These are phyloP conservation scores for Saturnispora zaruensis DNA, from an alignment of 805 yeast species.

Conservation along the genomic window DNA sequence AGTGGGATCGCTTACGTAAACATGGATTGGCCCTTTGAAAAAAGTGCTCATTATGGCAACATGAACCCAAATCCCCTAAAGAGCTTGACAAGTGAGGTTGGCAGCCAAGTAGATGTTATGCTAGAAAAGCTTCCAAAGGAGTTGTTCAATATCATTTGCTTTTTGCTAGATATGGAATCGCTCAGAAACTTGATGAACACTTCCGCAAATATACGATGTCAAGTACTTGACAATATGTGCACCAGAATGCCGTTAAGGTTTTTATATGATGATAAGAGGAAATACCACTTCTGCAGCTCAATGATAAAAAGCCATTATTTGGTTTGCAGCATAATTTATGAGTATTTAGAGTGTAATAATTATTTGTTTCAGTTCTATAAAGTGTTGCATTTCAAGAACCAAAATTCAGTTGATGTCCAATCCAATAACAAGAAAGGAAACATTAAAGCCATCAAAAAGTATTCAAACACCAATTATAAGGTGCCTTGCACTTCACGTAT, in stretches of 20 bases:
- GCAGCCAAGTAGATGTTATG: neutral
- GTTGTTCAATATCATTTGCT: neutral
- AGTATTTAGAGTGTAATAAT: neutral
- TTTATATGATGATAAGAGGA: neutral
- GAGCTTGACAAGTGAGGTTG: too few species aligned
- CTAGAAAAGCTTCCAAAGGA: neutral
- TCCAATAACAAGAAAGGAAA: neutral
- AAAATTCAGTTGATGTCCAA: neutral
- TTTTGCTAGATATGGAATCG: neutral
- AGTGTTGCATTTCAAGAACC: constrained; percentile 2
- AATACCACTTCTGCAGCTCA: neutral
- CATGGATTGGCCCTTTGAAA: neutral
- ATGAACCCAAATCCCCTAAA: neutral
- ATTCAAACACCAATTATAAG: neutral
- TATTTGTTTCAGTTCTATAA: neutral
- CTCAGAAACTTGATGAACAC: neutral
- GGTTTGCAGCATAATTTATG: neutral
- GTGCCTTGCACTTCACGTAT: neutral
- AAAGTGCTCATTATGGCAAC: neutral
- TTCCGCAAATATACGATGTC: neutral
- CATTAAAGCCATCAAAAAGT: neutral
- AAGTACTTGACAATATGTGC: neutral
- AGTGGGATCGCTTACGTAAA: neutral
- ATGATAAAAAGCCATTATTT: neutral
- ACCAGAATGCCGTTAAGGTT: neutral